Evolutionary conservation across 1,284 basidiomycete genomes (phyloP), one percentile per base, ranked within the genome.

Genomic region (Austroboletus novae-zelandiae): DNA sequence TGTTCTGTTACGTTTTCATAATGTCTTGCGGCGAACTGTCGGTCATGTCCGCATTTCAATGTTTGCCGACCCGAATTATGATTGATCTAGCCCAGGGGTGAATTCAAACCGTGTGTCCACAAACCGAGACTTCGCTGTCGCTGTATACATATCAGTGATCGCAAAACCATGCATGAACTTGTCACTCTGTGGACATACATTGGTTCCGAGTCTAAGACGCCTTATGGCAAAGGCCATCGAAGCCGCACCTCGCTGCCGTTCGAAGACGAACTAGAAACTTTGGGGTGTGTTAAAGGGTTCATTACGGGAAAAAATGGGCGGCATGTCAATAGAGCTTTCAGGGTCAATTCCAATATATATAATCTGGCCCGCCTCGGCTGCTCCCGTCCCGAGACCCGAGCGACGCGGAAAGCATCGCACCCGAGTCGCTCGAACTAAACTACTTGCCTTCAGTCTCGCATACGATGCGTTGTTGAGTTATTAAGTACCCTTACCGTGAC

Each of bases 1-100:
- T n/a, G 45, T 61, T 61, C 32, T 55, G 62, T 61, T 46, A 60
- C 13, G 36, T 40, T 60, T 37, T 36, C 45, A 55, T 57, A 48
- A 52, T 30, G 41, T 37, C 9, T 27, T 35, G 30, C 36, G 32
- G 43, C 20, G 20, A 23, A 23, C 30, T n/a, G 18, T 18, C 27
- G 34, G 36, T 37, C 35, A 25, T 35, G 32, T n/a, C 29, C 9
- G 35, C 48, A 46, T 40, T 44, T 43, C 27, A 51, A 32, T 23
- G 25, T 3, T 29, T 11, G 6, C 23, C 43, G 27, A 13, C 31
- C 31, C 20, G 30, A 9, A n/a, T 35, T 10, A n/a, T 23, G 37
- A 54, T 34, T 32, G 7, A 50, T 20, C 25, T n/a, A n/a, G 48
- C 7, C 18, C 17, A 17, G 36, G 36, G 36, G n/a, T 37, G 36